Evolutionary conservation across 2,329 filamentous ascomycete genomes (phyloP), one percentile per base, ranked within the genome.

Genomic region (Xylariaceae sp.): DNA sequence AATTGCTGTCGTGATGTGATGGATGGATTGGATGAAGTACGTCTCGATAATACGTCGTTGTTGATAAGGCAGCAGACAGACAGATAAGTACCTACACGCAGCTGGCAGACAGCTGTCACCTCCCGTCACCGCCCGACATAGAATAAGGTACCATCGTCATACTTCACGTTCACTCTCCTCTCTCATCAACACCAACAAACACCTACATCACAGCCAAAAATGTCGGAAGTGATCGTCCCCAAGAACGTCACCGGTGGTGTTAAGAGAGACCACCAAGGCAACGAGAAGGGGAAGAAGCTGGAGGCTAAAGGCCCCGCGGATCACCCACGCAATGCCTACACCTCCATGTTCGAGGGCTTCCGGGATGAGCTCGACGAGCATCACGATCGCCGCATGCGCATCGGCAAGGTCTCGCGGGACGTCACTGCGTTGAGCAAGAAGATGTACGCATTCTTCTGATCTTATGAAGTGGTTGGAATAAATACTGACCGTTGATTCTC

Each of bases 351-450:
- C 73, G 88, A 90, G 73, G 77, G 74, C 6, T 96, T 97, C 73
- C 88, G 92, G 55, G 82, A 88, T 69, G 92, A 97, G 75, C 80
- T 99, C 34, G 94, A 99, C 71, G 86, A 94, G 75, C 93, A 97
- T 72, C 90, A 99, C 74, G 94, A 97, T 75, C 87, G 94, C 13
- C 84, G 92, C 58, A 92, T 97, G 77, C 85, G 88, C 56, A 86
- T 96, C 66, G 89, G 95, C 71, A 99, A 97, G 78, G 88, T 87
- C 1, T 95, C 90, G 7, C 82, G 93, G 63, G 94, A 99, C 73
- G 89, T 99, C 60, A 99, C 94, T 5, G 92, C 91, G 0, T 80
- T 92, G 56, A 96, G 91, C 75, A 99, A 99, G 80, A 99, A 97
- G 78, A 95, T 97, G 92, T 96, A 75, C 76, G 64, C 50, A 48